Conservation (phyloP, 2,329 filamentous ascomycete species). For the Beauveria sp. region DNA sequence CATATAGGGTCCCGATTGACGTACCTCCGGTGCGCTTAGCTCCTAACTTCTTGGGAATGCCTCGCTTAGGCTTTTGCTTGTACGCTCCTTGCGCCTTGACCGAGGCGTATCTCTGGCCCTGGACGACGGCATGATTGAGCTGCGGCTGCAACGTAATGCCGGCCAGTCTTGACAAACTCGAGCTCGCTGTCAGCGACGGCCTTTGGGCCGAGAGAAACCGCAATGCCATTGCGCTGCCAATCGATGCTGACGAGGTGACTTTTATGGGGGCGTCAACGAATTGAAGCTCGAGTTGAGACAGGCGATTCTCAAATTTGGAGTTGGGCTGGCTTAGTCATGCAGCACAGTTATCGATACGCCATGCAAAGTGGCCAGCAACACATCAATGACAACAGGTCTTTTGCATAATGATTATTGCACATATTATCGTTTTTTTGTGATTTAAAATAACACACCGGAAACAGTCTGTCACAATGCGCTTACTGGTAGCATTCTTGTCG, state of each 20-base stretch:
- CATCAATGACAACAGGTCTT: conserved; percentile 4
- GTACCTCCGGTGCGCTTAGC: conserved; percentile 86
- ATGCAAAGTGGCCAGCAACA: conserved; percentile 14
- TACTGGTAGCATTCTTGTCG: conserved; percentile 44
- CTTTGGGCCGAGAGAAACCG: conserved; percentile 39
- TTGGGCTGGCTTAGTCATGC: conserved; percentile 12
- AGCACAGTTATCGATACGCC: conserved; percentile 16
- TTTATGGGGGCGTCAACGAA: conserved; percentile 23
- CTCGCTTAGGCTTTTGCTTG: conserved; percentile 55
- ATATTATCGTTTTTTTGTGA: neutral
- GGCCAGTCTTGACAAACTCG: conserved; percentile 19
- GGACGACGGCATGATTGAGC: conserved; percentile 33
- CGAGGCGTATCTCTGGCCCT: conserved; percentile 46
- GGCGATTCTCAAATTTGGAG: conserved; percentile 9
- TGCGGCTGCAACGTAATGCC: conserved; percentile 20
- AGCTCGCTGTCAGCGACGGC: conserved; percentile 35
- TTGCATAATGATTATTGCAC: neutral
- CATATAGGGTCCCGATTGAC: conserved; percentile 21
- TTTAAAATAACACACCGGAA: conserved; percentile 23
- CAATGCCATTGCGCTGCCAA: conserved; percentile 27
- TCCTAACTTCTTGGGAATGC: conserved; percentile 73
- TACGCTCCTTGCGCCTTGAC: conserved; percentile 61
- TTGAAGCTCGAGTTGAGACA: conserved; percentile 15
- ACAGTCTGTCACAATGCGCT: conserved; percentile 8
- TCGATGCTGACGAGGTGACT: conserved; percentile 22